These are phyloP conservation scores for Vigna trinervia DNA, from an alignment of 306 rosid genomes.

Conservation along the genomic window DNA sequence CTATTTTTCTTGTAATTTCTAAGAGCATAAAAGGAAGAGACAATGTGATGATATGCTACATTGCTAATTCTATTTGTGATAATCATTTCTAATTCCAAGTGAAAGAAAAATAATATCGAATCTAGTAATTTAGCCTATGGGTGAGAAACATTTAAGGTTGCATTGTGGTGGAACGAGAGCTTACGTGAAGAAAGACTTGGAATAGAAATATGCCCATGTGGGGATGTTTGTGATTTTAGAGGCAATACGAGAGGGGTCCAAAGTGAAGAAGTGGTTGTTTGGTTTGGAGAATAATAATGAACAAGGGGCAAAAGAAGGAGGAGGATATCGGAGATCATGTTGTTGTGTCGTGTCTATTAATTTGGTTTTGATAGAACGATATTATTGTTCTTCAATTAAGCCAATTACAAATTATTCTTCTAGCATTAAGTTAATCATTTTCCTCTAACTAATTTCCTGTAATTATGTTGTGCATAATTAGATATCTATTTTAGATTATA, in stretches of 20 bases:
- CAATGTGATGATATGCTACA: too few species aligned
- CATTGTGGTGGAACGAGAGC: constrained; percentile 71
- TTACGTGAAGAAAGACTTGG: constrained; percentile 48
- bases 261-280: constrained; percentile 17
- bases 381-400: too few species aligned
- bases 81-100: too few species aligned
- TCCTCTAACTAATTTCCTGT: too few species aligned
- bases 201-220: constrained; percentile 31
- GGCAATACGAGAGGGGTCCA: constrained; percentile 52
- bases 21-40: too few species aligned
- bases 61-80: too few species aligned
- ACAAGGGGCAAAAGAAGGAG: background rate
- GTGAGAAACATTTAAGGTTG: constrained; percentile 67
- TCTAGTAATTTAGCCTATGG: constrained; percentile 47
- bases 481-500: too few species aligned
- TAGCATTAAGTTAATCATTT: too few species aligned
- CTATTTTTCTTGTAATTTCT: too few species aligned
- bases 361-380: background rate
- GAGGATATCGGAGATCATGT: constrained; percentile 39
- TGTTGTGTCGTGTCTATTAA: constrained; percentile 23
- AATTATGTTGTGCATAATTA: too few species aligned
- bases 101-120: too few species aligned
- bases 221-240: constrained; percentile 55
- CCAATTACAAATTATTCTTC: too few species aligned
- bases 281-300: constrained; percentile 40